A percentile compares a stretch with the other conserved stretches of the same genome.
phyloP scores from a whole-genome alignment of 2,329 filamentous ascomycete species.

The Neonectria sp. region DNA sequence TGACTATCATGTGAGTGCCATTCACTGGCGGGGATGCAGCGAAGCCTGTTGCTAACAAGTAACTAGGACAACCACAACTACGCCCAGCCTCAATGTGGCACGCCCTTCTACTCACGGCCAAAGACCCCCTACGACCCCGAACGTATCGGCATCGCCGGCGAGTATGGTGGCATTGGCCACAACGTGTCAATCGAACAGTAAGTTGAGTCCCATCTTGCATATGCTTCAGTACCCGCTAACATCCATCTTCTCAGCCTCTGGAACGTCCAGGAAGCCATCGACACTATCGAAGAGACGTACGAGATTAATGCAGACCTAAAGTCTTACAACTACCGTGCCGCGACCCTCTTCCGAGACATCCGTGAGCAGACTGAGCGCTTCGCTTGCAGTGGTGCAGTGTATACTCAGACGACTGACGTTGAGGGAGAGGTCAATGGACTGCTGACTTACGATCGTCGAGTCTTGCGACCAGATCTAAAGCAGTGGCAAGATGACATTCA shows the following conservation, averaged over 20 bases:
- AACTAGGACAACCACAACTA: neutral
- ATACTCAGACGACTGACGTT: neutral
- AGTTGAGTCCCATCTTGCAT: neutral
- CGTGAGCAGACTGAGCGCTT: neutral
- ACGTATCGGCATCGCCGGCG: neutral
- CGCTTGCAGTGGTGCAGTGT: neutral
- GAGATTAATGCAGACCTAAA: neutral
- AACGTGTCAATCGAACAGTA: neutral
- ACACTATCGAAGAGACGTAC: neutral
- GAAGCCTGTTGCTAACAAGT: neutral
- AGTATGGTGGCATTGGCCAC: neutral
- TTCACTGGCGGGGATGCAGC: too few relatives aligned
- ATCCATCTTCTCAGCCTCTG: neutral
- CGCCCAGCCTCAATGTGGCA: neutral
- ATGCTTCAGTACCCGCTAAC: neutral
- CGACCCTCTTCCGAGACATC: neutral
- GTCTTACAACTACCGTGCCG: neutral
- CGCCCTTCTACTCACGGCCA: neutral
- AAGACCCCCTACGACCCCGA: neutral
- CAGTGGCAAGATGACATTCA: neutral
- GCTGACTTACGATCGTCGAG: neutral
- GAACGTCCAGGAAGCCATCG: neutral
- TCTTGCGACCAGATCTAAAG: neutral
- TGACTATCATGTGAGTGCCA: neutral
- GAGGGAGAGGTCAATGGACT: neutral